These are phyloP conservation scores for Huntiella moniliformis DNA, from an alignment of 2,329 filamentous ascomycete species.

Conservation along the genomic window DNA sequence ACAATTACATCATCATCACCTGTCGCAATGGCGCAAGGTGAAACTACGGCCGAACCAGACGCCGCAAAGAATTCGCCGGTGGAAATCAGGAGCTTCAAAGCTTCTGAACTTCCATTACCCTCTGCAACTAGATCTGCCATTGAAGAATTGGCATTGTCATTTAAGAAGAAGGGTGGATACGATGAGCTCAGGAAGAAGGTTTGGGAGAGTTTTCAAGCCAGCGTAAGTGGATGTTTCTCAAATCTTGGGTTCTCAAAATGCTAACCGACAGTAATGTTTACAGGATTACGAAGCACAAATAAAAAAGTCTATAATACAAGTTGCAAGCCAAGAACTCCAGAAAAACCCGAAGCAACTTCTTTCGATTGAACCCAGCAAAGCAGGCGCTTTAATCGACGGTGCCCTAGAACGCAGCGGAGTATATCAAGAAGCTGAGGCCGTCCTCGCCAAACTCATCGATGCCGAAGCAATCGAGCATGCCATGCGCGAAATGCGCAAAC, in stretches of 20 bases:
- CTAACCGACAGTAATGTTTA: not conserved
- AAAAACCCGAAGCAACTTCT: slow-evolving; percentile 53
- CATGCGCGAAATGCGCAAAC: slow-evolving; percentile 47
- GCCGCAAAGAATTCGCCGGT: not conserved
- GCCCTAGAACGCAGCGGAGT: slow-evolving; percentile 59
- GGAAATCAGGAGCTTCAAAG: slow-evolving; percentile 39
- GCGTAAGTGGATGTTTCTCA: slow-evolving; percentile 27
- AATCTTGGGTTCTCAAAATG: too few species aligned
- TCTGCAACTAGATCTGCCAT: slow-evolving; percentile 56
- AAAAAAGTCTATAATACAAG: slow-evolving; percentile 44
- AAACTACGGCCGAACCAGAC: not conserved
- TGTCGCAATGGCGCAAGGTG: slow-evolving; percentile 1
- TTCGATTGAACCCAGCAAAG: slow-evolving; percentile 54
- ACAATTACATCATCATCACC: not conserved
- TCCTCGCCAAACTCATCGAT: slow-evolving; percentile 50
- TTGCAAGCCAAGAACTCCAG: slow-evolving; percentile 57
- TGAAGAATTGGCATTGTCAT: slow-evolving; percentile 56
- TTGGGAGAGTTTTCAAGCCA: slow-evolving; percentile 55
- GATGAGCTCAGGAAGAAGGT: slow-evolving; percentile 59
- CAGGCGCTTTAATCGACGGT: slow-evolving; percentile 58
- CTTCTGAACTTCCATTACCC: slow-evolving; percentile 55
- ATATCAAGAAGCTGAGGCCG: slow-evolving; percentile 51
- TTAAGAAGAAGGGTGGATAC: slow-evolving; percentile 75
- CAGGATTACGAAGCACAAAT: slow-evolving; percentile 54
- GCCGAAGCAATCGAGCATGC: slow-evolving; percentile 47